Evolutionary conservation across 163 green algal species (phyloP).

Genomic region (Dunaliella salina): DNA sequence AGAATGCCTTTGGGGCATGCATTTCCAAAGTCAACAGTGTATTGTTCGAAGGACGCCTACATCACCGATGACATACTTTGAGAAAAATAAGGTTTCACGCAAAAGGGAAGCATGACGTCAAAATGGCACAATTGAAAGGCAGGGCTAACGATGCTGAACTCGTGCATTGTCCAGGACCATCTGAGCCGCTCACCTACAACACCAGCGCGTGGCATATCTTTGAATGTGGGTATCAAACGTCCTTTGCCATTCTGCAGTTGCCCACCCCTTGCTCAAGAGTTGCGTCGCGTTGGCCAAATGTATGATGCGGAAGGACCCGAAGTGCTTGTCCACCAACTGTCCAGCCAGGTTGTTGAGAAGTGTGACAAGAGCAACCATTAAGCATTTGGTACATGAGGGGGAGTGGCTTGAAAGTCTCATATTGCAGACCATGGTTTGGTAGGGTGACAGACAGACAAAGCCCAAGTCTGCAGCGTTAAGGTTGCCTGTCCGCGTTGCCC

Average conservation of each 20-base stretch:
- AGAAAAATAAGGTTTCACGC: too few relatives aligned
- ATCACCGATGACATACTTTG: too few relatives aligned
- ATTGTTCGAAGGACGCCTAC: too few relatives aligned
- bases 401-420: too few relatives aligned
- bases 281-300: conserved; percentile 3
- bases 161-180: background rate
- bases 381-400: too few relatives aligned
- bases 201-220: background rate
- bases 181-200: background rate
- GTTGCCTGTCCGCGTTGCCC: too few relatives aligned
- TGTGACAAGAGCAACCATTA: too few relatives aligned
- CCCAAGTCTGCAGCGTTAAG: too few relatives aligned
- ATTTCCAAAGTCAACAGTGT: too few relatives aligned
- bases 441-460: too few relatives aligned
- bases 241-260: background rate
- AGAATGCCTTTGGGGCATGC: background rate
- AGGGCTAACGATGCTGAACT: background rate
- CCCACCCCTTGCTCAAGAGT: background rate
- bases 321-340: background rate
- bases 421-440: too few relatives aligned
- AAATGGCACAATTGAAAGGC: background rate
- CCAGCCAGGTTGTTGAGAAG: too few relatives aligned
- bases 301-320: background rate
- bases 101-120: background rate
- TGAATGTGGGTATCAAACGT: conserved; percentile 1